These are phyloP conservation scores for Cryphonectria naterciae DNA, from an alignment of 2,329 filamentous ascomycete species.

Conservation along the genomic window DNA sequence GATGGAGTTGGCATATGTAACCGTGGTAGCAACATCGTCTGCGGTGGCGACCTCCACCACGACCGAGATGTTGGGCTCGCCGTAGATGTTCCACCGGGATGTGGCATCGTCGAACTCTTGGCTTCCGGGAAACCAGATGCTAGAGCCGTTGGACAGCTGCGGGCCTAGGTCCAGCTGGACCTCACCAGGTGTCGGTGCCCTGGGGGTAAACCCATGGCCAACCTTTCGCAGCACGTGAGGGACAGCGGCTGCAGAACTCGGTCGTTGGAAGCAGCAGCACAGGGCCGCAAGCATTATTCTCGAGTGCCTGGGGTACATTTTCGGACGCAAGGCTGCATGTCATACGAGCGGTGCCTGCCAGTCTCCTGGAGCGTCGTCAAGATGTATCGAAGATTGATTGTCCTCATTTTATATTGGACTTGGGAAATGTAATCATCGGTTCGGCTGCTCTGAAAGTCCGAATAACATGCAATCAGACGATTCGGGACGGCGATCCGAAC, in stretches of 20 bases:
- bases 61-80: slow-evolving; percentile 47
- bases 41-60: slow-evolving; percentile 53
- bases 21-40: slow-evolving; percentile 53
- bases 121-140: background rate
- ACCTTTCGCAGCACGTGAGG: background rate
- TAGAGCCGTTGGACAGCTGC: background rate
- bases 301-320: background rate
- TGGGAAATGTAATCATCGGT: background rate
- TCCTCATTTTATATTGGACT: background rate
- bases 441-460: slow-evolving; percentile 6
- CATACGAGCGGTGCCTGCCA: background rate
- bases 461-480: background rate
- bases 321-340: background rate
- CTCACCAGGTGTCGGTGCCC: background rate
- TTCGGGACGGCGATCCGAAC: background rate
- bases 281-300: background rate
- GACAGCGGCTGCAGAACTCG: background rate
- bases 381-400: background rate
- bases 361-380: background rate
- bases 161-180: background rate
- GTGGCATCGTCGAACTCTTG: slow-evolving; percentile 42
- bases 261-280: background rate
- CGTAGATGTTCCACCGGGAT: slow-evolving; percentile 50
- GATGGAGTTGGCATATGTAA: slow-evolving; percentile 52
- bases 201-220: background rate